These are phyloP conservation scores for Metrosideros polymorpha DNA, from an alignment of 441 rosid genomes.

Conservation along the genomic window DNA sequence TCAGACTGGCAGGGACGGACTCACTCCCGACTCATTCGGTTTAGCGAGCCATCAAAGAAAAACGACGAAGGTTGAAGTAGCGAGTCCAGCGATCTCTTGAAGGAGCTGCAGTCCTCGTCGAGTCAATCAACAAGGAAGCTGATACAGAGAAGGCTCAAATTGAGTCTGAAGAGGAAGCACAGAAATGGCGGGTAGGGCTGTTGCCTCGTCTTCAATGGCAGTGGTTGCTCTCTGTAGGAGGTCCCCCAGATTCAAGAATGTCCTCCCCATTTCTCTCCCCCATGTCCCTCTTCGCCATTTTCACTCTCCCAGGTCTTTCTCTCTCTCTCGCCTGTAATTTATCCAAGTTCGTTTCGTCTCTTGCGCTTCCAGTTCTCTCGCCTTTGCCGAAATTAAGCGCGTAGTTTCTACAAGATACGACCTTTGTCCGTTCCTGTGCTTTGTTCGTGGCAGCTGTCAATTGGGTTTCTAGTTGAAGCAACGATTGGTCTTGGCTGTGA, in stretches of 20 bases:
- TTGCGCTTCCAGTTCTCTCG: neutral
- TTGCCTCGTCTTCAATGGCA: neutral
- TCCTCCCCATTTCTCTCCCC: neutral
- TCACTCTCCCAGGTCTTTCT: neutral
- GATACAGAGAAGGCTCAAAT: neutral
- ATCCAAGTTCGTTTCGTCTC: neutral
- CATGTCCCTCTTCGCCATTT: neutral
- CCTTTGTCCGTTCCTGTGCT: neutral
- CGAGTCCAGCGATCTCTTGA: neutral
- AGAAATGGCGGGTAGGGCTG: neutral
- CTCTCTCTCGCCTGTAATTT: neutral
- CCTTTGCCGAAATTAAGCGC: neutral
- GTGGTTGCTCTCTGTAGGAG: neutral
- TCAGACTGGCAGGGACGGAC: neutral
- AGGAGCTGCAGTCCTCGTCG: neutral
- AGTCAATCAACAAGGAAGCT: neutral
- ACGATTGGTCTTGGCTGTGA: neutral
- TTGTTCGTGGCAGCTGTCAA: neutral
- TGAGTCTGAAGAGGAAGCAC: neutral
- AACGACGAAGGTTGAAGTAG: neutral
- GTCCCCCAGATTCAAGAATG: neutral
- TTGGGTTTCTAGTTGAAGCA: neutral
- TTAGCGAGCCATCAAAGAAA: neutral
- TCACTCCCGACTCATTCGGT: neutral
- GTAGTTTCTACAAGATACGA: neutral